Evolutionary conservation across 1,284 basidiomycete genomes (phyloP), one percentile per base, ranked within the genome.

Genomic region (Thecaphora frezii): DNA sequence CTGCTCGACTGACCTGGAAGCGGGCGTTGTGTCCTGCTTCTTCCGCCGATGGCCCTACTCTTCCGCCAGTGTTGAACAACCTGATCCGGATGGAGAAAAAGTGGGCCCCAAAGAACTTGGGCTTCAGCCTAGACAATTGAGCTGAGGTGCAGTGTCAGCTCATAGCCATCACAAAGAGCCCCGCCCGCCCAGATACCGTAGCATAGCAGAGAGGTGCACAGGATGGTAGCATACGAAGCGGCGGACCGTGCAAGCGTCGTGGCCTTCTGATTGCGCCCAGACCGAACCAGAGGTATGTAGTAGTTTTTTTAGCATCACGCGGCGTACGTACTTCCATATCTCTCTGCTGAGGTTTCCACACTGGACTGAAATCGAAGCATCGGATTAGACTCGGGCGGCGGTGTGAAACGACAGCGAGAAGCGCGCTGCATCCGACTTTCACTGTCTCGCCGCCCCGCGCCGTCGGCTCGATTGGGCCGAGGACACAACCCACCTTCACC

Each of bases 41-140:
- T 16, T 10, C 16, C 22, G 25, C 13, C 4, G 25, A 28, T 28
- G n/a, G 26, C 25, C 13, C 5, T 5, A 23, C 23, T 40, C 22
- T 13, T 9, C 23, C 13, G 13, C 42, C 49, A 71, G 69, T 90
- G 88, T 81, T 88, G 59, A 82, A 84, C 33, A 83, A 84, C 38
- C 79, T 90, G 52, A 65, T 89, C 28, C 73, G 77, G 45, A 83
- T 89, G 82, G 85, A 87, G 69, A 74, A 81, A 43, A 77, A 80
- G 22, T 80, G 82, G 16, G 74, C 74, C 2, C 82, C 81, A 3
- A 66, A 69, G 47, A 78, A 83, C 26, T 50, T 73, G 5, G 70
- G 71, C 5, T 74, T 52, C 40, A 64, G 59, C 18, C 58, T 73
- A 9, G 64, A 65, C n/a, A 66, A 66, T 23, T 62, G 25, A 38